Percentiles rank a stretch among this genome's conserved stretches.
Evolutionary conservation across 805 yeast species (phyloP).

Genomic region (Wickerhamomyces sydowiorum): DNA sequence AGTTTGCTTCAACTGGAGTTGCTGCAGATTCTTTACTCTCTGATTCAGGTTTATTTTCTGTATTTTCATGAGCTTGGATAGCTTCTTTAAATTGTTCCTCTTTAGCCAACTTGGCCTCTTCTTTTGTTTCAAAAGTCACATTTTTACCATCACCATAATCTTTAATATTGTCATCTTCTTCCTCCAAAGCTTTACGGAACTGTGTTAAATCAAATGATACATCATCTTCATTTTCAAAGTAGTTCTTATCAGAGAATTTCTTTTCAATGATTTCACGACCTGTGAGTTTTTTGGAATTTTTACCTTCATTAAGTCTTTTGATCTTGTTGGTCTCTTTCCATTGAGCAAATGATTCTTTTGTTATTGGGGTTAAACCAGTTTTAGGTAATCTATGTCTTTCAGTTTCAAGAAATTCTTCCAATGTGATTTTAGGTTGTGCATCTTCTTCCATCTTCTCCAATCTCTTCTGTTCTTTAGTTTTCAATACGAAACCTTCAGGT

Average conservation of each 20-base stretch:
- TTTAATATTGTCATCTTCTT: slow-evolving; percentile 40
- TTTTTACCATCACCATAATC: slow-evolving; percentile 70
- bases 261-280: slow-evolving; percentile 68
- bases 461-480: slow-evolving; percentile 93
- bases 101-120: too few species aligned
- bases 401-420: slow-evolving; percentile 93
- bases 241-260: slow-evolving; percentile 51
- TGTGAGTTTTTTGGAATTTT: slow-evolving; percentile 43
- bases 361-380: slow-evolving; percentile 75
- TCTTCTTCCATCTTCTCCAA: slow-evolving; percentile 82
- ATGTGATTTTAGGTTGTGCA: slow-evolving; percentile 79
- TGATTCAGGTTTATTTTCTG: neutral
- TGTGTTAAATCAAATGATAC: slow-evolving; percentile 37
- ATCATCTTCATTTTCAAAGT: slow-evolving; percentile 43
- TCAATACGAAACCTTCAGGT: slow-evolving; percentile 94
- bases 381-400: slow-evolving; percentile 83
- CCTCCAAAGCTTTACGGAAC: slow-evolving; percentile 31
- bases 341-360: slow-evolving; percentile 65
- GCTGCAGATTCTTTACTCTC: slow-evolving; percentile 27
- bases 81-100: slow-evolving; percentile 13
- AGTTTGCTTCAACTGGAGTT: slow-evolving; percentile 23
- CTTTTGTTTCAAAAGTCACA: slow-evolving; percentile 27
- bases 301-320: slow-evolving; percentile 41
- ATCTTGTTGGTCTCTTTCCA: slow-evolving; percentile 76
- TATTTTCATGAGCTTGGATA: slow-evolving; percentile 2